Evolutionary conservation across 352 stramenopile species (phyloP).

Genomic region (Pythium utonaiense): DNA sequence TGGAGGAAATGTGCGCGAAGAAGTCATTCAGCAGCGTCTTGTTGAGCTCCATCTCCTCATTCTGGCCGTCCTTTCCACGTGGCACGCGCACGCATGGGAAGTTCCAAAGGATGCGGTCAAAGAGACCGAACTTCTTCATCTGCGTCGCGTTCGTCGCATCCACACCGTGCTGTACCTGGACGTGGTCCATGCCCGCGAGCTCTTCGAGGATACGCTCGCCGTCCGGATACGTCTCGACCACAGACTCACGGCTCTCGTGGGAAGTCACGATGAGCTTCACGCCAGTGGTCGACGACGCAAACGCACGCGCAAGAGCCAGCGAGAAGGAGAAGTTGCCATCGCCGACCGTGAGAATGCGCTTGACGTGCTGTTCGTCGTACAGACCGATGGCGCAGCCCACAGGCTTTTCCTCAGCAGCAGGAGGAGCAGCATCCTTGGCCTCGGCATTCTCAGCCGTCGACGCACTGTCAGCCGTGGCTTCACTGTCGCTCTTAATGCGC

Average conservation of each 20-base stretch:
- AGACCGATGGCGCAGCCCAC: conserved; percentile 35
- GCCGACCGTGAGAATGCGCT: conserved; percentile 88
- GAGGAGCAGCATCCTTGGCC: neutral
- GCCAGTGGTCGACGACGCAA: conserved; percentile 19
- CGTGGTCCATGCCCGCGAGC: conserved; percentile 57
- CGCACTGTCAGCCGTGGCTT: neutral
- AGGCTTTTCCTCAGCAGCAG: too few species aligned
- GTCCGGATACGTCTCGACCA: conserved; percentile 90
- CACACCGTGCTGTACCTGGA: conserved; percentile 81
- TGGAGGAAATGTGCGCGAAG: conserved; percentile 55
- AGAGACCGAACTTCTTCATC: conserved; percentile 63
- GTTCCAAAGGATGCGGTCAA: conserved; percentile 96
- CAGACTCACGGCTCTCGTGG: conserved; percentile 86
- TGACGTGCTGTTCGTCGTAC: conserved; percentile 45
- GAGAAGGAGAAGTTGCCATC: conserved; percentile 97
- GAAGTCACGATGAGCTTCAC: conserved; percentile 87
- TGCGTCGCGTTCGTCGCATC: conserved; percentile 88
- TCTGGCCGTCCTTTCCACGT: conserved; percentile 94
- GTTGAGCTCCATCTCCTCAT: conserved; percentile 94
- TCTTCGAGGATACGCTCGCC: conserved; percentile 74
- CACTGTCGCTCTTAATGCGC: conserved; percentile 29
- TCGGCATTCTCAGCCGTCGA: neutral
- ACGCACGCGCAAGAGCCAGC: conserved; percentile 75
- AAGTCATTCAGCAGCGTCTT: conserved; percentile 90
- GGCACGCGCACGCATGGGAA: conserved; percentile 92